phyloP scores from a whole-genome alignment of 2,329 filamentous ascomycete genomes.

The Calcarisporium arbuscula region DNA sequence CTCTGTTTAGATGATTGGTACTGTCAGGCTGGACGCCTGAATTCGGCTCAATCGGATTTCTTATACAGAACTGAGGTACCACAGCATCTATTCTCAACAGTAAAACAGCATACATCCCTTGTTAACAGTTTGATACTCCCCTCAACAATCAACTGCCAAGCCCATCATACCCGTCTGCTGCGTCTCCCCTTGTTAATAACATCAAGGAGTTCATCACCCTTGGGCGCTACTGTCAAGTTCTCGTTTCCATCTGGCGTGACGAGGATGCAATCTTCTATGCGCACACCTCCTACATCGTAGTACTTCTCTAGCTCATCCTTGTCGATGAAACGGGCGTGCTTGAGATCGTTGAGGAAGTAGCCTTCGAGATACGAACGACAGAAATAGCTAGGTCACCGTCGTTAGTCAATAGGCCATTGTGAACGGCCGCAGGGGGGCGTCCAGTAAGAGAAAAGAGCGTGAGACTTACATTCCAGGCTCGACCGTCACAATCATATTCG shows the following conservation, averaged over 20 bases:
- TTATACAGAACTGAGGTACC: no score
- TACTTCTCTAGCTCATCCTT: conserved; percentile 58
- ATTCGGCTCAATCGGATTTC: no score
- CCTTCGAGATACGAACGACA: conserved; percentile 66
- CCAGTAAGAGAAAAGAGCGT: no score
- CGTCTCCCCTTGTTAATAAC: conserved; percentile 43
- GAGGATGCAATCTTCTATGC: conserved; percentile 87
- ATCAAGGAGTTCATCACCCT: conserved; percentile 63
- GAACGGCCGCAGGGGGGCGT: not conserved
- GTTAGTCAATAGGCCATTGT: conserved; percentile 4
- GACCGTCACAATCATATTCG: conserved; percentile 68
- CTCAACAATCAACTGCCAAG: conserved; percentile 75
- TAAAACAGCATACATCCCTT: no score
- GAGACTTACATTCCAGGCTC: conserved; percentile 64
- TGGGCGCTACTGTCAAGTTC: conserved; percentile 76
- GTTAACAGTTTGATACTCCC: no score
- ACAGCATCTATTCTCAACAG: no score
- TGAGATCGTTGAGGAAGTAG: conserved; percentile 54
- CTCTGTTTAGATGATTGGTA: no score
- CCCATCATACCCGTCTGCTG: conserved; percentile 86
- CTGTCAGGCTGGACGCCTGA: no score
- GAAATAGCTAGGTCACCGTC: conserved; percentile 53
- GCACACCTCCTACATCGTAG: conserved; percentile 77
- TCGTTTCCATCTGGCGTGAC: conserved; percentile 74
- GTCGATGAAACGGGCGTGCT: conserved; percentile 60